These are phyloP conservation scores for Daldinia concentrica DNA, from an alignment of 495 filamentous ascomycete genomes.

Conservation along the genomic window DNA sequence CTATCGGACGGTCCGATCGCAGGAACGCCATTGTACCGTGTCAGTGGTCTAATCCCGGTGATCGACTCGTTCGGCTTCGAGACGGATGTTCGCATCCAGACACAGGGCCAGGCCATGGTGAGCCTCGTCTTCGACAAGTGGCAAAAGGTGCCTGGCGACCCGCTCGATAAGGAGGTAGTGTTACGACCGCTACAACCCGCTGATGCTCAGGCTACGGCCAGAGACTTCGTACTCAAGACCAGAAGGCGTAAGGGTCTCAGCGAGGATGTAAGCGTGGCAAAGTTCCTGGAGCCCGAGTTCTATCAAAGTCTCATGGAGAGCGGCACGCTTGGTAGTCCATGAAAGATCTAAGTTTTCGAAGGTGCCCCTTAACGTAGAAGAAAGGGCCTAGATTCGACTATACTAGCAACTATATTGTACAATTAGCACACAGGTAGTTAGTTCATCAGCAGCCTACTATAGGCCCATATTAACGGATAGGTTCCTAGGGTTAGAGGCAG, in stretches of 20 bases:
- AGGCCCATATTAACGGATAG: background rate
- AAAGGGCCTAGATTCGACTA: background rate
- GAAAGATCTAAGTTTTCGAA: conserved; percentile 5
- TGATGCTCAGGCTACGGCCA: conserved; percentile 81
- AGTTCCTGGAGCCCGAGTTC: conserved; percentile 94
- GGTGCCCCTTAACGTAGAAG: background rate
- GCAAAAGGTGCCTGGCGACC: conserved; percentile 94
- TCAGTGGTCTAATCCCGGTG: conserved; percentile 89
- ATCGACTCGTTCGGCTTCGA: conserved; percentile 98
- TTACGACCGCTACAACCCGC: conserved; percentile 88
- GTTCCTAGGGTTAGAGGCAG: background rate
- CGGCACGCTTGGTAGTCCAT: conserved; percentile 73
- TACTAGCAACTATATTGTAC: background rate
- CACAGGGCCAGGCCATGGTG: conserved; percentile 88
- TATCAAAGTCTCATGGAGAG: conserved; percentile 88
- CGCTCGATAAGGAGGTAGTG: conserved; percentile 85
- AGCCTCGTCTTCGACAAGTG: conserved; percentile 96
- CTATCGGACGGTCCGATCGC: conserved; percentile 92
- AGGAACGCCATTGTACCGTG: conserved; percentile 92
- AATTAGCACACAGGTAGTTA: background rate
- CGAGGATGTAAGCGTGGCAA: conserved; percentile 93
- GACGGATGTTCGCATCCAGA: conserved; percentile 95
- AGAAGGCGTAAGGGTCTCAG: conserved; percentile 90
- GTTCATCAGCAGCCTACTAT: background rate
- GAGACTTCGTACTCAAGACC: conserved; percentile 97